Base-by-base conservation (phyloP, 73 alveolate species). In the Durusdinium trenchii region DNA sequence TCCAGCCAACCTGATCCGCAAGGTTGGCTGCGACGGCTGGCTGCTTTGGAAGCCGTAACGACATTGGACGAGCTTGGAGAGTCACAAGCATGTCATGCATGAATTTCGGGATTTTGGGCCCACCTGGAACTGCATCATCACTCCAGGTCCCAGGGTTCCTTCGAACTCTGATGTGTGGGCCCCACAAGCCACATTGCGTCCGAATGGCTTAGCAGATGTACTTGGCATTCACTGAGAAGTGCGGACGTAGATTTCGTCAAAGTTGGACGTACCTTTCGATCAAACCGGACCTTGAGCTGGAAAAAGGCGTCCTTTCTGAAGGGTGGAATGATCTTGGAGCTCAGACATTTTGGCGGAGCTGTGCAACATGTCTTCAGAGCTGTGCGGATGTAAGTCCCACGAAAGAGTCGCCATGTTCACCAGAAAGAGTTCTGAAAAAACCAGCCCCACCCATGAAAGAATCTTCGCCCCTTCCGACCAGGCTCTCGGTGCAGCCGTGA, bases 21-120 rank as follows among this genome's bases (percentile, higher is more conserved):
- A 83, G 87, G 84, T 90, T 12, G 97, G 97, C 16, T 90, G 97
- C 43, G 73, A 90, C 32, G 97, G 73, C 87, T 90, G 97, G 97
- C 20, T 64, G 86, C 64, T 90, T 16, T 90, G 97, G 97, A 60
- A 69, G 32, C 69, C 86, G 64, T 28, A 14, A 6, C 45, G 67
- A 38, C 40, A 60, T 36, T 76, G 86, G 45, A 60, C 40, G 85
- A 14, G 60, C 10, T 12, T 6, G 32, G 48, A 28, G 64, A 3
- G 90, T 4, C 7, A 40, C 76, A 5, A 12, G 87, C 62, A 10
- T 4, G 43, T 43, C 42, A 79, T 79, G 90, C 90, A 79, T 79
- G 90, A 79, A 28, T 79, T 79, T 79, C 69, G 90, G 90, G 90
- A 79, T 23, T 79, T 79, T 47, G 32, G 90, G 26, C 46, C 90